A percentile compares a stretch with the other conserved stretches of the same genome.
Conservation (phyloP, 495 filamentous ascomycete species). For the Penicillium simplicissimum region DNA sequence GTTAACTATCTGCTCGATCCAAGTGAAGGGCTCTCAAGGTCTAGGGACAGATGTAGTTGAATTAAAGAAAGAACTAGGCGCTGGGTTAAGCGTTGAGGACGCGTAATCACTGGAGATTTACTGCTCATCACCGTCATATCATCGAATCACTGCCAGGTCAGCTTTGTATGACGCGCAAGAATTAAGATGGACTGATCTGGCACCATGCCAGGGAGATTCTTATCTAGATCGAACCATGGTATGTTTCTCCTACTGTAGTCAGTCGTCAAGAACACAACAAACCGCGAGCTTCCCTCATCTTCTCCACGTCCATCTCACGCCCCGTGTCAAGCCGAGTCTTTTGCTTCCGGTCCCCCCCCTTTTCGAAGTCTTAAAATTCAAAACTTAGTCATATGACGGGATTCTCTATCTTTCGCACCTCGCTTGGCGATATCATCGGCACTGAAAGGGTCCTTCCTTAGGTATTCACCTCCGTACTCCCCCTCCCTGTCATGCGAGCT, state of each 20-base stretch:
- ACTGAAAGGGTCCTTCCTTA: neutral
- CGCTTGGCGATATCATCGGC: neutral
- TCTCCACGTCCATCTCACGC: no score
- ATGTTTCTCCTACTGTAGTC: neutral
- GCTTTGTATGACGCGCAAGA: neutral
- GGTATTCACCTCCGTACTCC: neutral
- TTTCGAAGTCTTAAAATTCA: neutral
- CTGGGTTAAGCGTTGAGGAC: conserved; percentile 1
- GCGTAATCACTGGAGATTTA: conserved; percentile 5
- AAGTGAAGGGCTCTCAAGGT: neutral
- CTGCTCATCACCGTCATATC: neutral
- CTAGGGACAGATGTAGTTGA: neutral
- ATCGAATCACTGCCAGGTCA: neutral
- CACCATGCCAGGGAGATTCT: neutral
- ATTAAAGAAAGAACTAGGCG: neutral
- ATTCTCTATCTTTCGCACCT: neutral
- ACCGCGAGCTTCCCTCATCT: neutral
- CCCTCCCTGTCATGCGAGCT: conserved; percentile 9
- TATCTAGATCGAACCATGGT: neutral
- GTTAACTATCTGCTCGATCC: no score
- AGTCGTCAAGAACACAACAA: neutral
- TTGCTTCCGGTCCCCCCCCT: conserved; percentile 3
- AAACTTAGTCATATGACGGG: neutral
- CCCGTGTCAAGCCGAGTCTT: neutral
- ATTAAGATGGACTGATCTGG: neutral